Conservation (phyloP, 179 eudicot species). For the Sideroxylon spinosum region DNA sequence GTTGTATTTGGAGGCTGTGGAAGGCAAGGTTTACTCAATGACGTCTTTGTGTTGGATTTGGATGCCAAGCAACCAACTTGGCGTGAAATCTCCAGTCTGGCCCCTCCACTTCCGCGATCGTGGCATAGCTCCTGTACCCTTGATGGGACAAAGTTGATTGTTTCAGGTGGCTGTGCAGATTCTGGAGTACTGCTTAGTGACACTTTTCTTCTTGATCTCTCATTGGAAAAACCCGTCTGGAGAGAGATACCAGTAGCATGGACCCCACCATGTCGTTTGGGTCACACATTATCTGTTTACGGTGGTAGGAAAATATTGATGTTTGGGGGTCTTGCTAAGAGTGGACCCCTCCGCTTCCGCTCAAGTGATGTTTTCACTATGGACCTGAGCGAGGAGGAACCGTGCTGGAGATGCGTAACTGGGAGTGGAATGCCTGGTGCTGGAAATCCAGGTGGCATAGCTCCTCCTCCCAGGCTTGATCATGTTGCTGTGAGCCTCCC, state of each 20-base stretch:
- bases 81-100: conserved; percentile 88
- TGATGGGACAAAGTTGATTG: conserved; percentile 80
- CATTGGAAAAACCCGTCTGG: conserved; percentile 84
- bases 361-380: conserved; percentile 89
- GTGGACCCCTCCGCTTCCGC: conserved; percentile 80
- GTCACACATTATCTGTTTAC: conserved; percentile 81
- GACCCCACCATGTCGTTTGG: conserved; percentile 88
- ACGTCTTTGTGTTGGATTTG: conserved; percentile 76
- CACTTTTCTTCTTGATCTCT: conserved; percentile 75
- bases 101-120: conserved; percentile 85
- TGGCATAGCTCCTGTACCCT: conserved; percentile 97
- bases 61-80: conserved; percentile 85
- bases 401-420: conserved; percentile 80
- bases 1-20: conserved; percentile 94
- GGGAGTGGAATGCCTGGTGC: conserved; percentile 92
- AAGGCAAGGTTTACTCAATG: conserved; percentile 73
- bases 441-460: conserved; percentile 80
- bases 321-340: conserved; percentile 94
- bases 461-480: conserved; percentile 88
- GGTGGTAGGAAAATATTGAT: conserved; percentile 83
- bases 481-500: conserved; percentile 90
- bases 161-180: conserved; percentile 91
- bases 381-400: conserved; percentile 85
- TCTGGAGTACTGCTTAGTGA: conserved; percentile 86
- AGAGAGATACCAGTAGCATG: conserved; percentile 79